These are phyloP conservation scores for Colletotrichum sublineola DNA, from an alignment of 2,329 filamentous ascomycete genomes.

Conservation along the genomic window DNA sequence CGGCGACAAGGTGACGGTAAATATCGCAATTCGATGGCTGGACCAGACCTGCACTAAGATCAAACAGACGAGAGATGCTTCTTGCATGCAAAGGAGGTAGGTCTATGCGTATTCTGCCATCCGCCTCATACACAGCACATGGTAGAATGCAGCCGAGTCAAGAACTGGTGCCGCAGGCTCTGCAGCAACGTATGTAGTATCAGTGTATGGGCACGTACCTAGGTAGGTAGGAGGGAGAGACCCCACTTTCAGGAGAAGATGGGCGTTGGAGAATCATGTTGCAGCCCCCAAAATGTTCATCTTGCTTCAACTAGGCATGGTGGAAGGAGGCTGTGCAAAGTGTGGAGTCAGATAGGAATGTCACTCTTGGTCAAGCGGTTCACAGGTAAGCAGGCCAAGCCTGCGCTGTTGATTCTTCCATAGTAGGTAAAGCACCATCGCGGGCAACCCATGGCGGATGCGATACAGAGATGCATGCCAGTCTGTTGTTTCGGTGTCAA, in stretches of 20 bases:
- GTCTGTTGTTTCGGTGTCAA: slow-evolving; percentile 15
- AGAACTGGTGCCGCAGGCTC: slow-evolving; percentile 37
- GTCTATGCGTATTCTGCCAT: background rate
- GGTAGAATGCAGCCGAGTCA: slow-evolving; percentile 30
- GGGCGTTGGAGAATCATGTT: slow-evolving; percentile 37
- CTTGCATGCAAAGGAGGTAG: background rate
- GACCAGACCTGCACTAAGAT: background rate
- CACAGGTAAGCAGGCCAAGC: slow-evolving; percentile 35
- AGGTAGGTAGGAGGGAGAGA: background rate
- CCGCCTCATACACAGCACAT: slow-evolving; percentile 15
- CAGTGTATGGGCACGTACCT: too few species aligned
- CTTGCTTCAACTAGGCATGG: slow-evolving; percentile 42
- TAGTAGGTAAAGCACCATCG: background rate
- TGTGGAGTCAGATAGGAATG: slow-evolving; percentile 42
- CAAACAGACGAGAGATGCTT: slow-evolving; percentile 4
- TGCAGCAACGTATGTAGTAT: slow-evolving; percentile 13
- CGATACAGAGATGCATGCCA: slow-evolving; percentile 34
- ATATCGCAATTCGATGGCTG: slow-evolving; percentile 26
- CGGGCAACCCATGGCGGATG: slow-evolving; percentile 19
- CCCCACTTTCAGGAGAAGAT: slow-evolving; percentile 41
- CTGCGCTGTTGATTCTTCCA: slow-evolving; percentile 36
- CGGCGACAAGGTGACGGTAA: slow-evolving; percentile 3
- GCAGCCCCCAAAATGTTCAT: slow-evolving; percentile 41
- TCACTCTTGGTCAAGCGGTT: slow-evolving; percentile 32
- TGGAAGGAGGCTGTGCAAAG: slow-evolving; percentile 42